phyloP scores from a whole-genome alignment of 106 monocot genomes.

The Phalaenopsis aphrodite region DNA sequence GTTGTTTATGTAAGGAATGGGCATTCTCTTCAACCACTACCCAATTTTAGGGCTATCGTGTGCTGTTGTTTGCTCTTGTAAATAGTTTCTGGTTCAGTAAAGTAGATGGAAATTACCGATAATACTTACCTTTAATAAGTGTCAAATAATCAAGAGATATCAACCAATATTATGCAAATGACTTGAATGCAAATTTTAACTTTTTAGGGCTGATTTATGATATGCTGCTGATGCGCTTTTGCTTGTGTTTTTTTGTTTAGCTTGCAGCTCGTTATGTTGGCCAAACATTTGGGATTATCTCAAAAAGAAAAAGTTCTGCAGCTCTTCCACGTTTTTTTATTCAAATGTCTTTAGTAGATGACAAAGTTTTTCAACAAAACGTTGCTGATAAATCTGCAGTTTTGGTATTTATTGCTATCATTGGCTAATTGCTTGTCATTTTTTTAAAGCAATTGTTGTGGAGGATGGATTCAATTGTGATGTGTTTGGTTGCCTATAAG shows the following conservation, averaged over 20 bases:
- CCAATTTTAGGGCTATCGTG: not conserved
- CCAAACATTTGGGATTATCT: not conserved
- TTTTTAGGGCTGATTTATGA: not conserved
- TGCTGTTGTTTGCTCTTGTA: not conserved
- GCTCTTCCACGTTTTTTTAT: not conserved
- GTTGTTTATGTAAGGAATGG: not conserved
- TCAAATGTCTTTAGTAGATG: constrained; percentile 4
- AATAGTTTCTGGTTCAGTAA: not conserved
- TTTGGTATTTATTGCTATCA: not conserved
- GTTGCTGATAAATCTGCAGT: constrained; percentile 3
- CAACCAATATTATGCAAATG: not conserved
- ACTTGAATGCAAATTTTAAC: not conserved
- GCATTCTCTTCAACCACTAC: not conserved
- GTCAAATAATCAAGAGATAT: not conserved
- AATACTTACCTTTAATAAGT: not conserved
- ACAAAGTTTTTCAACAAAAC: constrained; percentile 3
- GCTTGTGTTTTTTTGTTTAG: not conserved
- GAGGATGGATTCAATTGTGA: not conserved
- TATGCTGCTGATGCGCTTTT: not conserved
- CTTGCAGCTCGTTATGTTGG: not conserved
- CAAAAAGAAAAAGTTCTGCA: not conserved
- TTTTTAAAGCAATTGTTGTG: constrained; percentile 1
- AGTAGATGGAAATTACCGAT: not conserved
- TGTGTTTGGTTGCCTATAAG: not conserved
- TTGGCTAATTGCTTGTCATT: not conserved